Evolutionary conservation across 345 rosid species (phyloP), one percentile per base, ranked within the genome.

Genomic region (Balakata baccata): DNA sequence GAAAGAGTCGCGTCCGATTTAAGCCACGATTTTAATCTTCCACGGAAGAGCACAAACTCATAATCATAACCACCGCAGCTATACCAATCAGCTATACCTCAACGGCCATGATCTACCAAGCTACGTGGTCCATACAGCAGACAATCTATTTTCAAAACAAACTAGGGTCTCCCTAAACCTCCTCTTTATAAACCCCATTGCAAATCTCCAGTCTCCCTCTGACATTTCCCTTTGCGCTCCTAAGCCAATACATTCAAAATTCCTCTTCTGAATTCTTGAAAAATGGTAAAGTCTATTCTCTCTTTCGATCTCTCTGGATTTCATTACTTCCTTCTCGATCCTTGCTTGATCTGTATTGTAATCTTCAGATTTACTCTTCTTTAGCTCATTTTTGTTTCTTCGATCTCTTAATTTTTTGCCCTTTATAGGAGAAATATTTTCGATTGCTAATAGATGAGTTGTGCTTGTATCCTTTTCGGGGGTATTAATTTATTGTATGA

Each of bases 151-250:
- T 59, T 71, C 23, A 47, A 71, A 71, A 18, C 43, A 72, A 34
- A 72, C 49, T 72, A 72, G 75, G 74, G 75, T 72, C 70, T 73
- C 18, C 62, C 65, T 64, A 64, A 73, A 64, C 64, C 64, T 65
- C 64, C 70, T 59, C 63, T 73, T 64, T 73, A 73, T 73, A 73
- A 73, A 73, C 76, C 64, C 64, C 76, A 4, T 0, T 29, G 18
- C 0, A 29, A 29, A 37, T 16, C 47, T 3, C 4, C 14, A 0
- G n/a, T 13, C 18, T 17, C 38, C 56, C 64, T 56, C 73, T 56
- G 38, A 37, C 72, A 25, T 18, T 3, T 10, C 57, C 14, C 43
- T 20, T 12, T 63, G 41, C 43, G 38, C 54, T 25, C 11, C 17
- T 3, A 29, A 52, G 22, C 23, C 11, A 16, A 43, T 34, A 17